Percentiles rank a stretch among this genome's conserved stretches.
Evolutionary conservation across 2,329 filamentous ascomycete species (phyloP).

Genomic region (Trichophyton schoenleinii): DNA sequence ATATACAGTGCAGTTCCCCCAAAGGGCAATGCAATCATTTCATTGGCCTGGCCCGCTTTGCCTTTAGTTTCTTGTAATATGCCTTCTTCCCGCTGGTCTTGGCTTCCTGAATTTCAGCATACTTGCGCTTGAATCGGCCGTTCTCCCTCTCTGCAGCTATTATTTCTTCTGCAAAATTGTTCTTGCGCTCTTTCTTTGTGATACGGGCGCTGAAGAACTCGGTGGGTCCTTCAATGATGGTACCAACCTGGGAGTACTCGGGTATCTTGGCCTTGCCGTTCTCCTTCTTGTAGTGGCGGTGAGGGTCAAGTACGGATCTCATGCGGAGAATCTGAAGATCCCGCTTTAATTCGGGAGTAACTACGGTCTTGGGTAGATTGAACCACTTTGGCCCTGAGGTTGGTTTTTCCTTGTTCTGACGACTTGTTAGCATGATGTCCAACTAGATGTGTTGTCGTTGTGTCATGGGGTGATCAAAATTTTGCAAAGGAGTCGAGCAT

Average conservation of each 20-base stretch:
- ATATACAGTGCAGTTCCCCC: neutral
- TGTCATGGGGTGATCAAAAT: no score
- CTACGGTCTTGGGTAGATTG: constrained; percentile 67
- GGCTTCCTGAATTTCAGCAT: constrained; percentile 65
- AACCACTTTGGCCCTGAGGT: constrained; percentile 78
- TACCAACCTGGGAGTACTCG: constrained; percentile 78
- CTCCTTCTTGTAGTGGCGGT: constrained; percentile 85
- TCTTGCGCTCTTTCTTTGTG: constrained; percentile 75
- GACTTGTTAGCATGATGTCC: constrained; percentile 10
- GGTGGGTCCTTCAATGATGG: constrained; percentile 74
- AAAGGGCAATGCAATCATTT: constrained; percentile 7
- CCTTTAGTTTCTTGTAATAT: constrained; percentile 70
- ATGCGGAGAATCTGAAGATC: constrained; percentile 84
- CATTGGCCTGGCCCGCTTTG: constrained; percentile 32
- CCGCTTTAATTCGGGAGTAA: constrained; percentile 75
- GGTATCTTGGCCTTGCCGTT: constrained; percentile 57
- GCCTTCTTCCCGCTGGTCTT: constrained; percentile 84
- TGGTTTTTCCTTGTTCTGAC: constrained; percentile 38
- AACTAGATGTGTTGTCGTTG: constrained; percentile 5
- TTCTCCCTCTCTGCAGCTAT: constrained; percentile 53
- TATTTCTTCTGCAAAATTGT: constrained; percentile 75
- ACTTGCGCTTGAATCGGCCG: constrained; percentile 73
- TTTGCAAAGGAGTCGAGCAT: constrained; percentile 24
- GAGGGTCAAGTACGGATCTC: constrained; percentile 76
- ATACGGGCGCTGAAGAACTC: constrained; percentile 75